These are phyloP conservation scores for Cyclocybe cylindracea DNA, from an alignment of 768 basidiomycete genomes.

Conservation along the genomic window DNA sequence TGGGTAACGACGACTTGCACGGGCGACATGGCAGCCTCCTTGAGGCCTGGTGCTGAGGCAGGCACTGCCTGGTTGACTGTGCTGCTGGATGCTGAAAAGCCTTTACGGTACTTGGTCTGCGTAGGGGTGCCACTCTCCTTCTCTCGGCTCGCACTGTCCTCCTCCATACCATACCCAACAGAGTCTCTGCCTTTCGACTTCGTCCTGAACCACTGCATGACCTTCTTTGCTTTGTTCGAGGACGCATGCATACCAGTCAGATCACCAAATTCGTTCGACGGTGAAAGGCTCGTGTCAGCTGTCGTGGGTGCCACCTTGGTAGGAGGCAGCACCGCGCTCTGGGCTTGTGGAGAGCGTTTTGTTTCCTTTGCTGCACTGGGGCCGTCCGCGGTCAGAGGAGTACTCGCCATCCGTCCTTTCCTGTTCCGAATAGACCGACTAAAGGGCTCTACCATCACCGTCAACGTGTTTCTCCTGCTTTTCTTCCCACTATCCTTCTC, in stretches of 20 bases:
- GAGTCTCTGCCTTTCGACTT: conserved; percentile 57
- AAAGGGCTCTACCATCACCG: conserved; percentile 83
- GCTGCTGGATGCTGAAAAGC: conserved; percentile 32
- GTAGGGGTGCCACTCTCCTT: conserved; percentile 26
- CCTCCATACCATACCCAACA: conserved; percentile 27
- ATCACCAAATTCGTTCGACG: conserved; percentile 28
- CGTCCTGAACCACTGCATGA: conserved; percentile 98
- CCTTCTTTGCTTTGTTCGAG: conserved; percentile 88
- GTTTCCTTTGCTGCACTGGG: conserved; percentile 12
- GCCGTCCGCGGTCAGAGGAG: conserved; percentile 24
- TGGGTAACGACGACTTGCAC: conserved; percentile 44
- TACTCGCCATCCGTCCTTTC: conserved; percentile 35
- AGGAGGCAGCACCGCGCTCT: conserved; percentile 15
- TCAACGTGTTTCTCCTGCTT: conserved; percentile 78
- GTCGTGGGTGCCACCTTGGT: conserved; percentile 4
- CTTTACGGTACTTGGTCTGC: conserved; percentile 28
- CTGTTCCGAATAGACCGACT: conserved; percentile 53
- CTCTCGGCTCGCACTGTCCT: conserved; percentile 16
- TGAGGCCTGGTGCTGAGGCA: conserved; percentile 12
- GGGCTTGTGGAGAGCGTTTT: conserved; percentile 8
- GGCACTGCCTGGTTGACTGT: conserved; percentile 29
- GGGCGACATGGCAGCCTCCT: conserved; percentile 23
- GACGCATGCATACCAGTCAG: conserved; percentile 56
- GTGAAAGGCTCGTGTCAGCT: conserved; percentile 19
- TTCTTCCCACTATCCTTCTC: conserved; percentile 49